phyloP scores from a whole-genome alignment of 129 eudicot species.

The Saussurea involucrata region DNA sequence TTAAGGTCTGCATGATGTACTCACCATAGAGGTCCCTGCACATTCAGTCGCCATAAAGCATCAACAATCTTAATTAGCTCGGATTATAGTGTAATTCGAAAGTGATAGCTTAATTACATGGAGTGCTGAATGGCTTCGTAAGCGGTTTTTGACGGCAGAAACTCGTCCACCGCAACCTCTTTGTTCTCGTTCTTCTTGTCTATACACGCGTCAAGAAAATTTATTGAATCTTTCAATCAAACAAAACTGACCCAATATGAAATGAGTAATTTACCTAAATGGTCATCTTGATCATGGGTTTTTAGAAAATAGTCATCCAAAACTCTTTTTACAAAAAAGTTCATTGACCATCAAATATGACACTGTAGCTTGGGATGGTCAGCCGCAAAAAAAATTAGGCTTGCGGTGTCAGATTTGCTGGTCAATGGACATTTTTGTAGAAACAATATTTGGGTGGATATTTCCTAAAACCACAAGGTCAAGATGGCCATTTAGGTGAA shows the following conservation, averaged over 20 bases:
- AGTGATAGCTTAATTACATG: constrained; percentile 57
- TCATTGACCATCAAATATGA: no score
- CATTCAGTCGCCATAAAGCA: not conserved
- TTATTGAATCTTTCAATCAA: not conserved
- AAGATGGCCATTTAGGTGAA: no score
- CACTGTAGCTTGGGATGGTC: no score
- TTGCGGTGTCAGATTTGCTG: no score
- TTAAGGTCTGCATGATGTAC: constrained; percentile 72
- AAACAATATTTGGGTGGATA: no score
- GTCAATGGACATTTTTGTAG: no score
- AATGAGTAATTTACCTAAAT: no score
- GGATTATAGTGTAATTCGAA: not conserved
- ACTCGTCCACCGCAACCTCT: constrained; percentile 82
- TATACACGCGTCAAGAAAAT: constrained; percentile 29
- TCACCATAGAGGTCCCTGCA: constrained; percentile 92
- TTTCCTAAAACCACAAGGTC: no score
- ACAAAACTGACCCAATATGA: not conserved
- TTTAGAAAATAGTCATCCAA: no score
- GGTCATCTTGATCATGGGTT: no score
- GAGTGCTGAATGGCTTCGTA: constrained; percentile 81
- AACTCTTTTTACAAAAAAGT: no score
- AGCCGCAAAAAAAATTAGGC: no score
- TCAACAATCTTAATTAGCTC: not conserved
- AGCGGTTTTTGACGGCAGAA: constrained; percentile 69
- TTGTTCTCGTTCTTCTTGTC: constrained; percentile 97